Conservation (phyloP, 225 moss, liverwort and hornwort species). For the Straminergon stramineum region DNA sequence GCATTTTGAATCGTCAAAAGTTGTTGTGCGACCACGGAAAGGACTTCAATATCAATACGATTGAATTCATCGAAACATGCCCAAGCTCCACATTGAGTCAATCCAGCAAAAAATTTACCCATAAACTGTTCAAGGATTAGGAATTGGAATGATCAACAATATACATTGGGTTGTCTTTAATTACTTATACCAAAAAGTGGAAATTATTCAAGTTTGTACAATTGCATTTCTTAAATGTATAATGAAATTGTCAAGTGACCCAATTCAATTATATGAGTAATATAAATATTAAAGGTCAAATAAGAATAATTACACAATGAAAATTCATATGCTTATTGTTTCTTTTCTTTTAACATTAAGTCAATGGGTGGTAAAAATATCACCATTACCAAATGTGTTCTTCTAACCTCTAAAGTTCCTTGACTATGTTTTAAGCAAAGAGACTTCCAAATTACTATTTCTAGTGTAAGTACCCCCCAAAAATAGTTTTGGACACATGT, state of each 20-base stretch:
- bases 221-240: too few species aligned
- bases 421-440: too few species aligned
- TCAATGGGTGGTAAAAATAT: background rate
- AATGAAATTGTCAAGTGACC: background rate
- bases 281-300: too few species aligned
- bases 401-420: too few species aligned
- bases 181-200: too few species aligned
- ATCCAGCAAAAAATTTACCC: conserved; percentile 93
- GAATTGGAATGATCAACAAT: too few species aligned
- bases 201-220: too few species aligned
- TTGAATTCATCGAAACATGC: conserved; percentile 96
- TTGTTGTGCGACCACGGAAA: conserved; percentile 88
- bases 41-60: conserved; percentile 91
- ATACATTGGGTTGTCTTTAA: background rate
- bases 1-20: conserved; percentile 90
- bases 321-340: background rate
- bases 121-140: conserved; percentile 47
- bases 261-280: background rate
- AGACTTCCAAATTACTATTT: too few species aligned
- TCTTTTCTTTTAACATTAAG: background rate
- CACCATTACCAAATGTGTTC: background rate
- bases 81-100: conserved; percentile 92
- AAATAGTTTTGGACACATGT: too few species aligned
- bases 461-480: too few species aligned
- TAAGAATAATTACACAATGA: too few species aligned